phyloP scores from a whole-genome alignment of 2,329 filamentous ascomycete species.

The Calonectria leucothoes region DNA sequence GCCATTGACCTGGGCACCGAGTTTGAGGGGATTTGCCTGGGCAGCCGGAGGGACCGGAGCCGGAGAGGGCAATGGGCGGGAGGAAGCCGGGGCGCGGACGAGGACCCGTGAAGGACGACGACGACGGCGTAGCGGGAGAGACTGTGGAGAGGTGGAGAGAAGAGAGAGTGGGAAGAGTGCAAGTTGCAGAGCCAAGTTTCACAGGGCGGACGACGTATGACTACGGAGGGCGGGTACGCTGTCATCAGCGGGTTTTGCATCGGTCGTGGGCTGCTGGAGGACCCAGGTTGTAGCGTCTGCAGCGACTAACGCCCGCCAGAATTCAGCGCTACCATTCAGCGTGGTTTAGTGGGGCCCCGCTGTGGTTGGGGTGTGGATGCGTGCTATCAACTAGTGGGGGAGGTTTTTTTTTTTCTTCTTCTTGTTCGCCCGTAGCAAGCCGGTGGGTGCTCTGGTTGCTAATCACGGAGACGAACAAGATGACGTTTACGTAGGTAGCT shows the following conservation, averaged over 20 bases:
- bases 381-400: not conserved
- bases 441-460: slow-evolving; percentile 31
- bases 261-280: slow-evolving; percentile 24
- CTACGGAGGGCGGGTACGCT: slow-evolving; percentile 23
- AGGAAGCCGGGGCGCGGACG: slow-evolving; percentile 22
- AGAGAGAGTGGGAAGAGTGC: slow-evolving; percentile 19
- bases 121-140: slow-evolving; percentile 26
- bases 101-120: slow-evolving; percentile 25
- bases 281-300: slow-evolving; percentile 15
- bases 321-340: slow-evolving; percentile 9
- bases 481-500: slow-evolving; percentile 7
- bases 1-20: slow-evolving; percentile 62
- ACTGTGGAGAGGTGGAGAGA: slow-evolving; percentile 18
- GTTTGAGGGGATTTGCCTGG: slow-evolving; percentile 28
- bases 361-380: slow-evolving; percentile 4
- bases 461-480: slow-evolving; percentile 31
- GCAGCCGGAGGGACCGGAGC: slow-evolving; percentile 23
- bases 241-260: slow-evolving; percentile 27
- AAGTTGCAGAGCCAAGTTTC: slow-evolving; percentile 38
- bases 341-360: slow-evolving; percentile 13
- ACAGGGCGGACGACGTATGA: slow-evolving; percentile 29
- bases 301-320: slow-evolving; percentile 13
- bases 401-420: slow-evolving; percentile 5
- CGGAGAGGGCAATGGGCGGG: slow-evolving; percentile 16
- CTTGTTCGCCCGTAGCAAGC: slow-evolving; percentile 32